phyloP scores from a whole-genome alignment of 805 yeast species.

The Candida silvicultrix region DNA sequence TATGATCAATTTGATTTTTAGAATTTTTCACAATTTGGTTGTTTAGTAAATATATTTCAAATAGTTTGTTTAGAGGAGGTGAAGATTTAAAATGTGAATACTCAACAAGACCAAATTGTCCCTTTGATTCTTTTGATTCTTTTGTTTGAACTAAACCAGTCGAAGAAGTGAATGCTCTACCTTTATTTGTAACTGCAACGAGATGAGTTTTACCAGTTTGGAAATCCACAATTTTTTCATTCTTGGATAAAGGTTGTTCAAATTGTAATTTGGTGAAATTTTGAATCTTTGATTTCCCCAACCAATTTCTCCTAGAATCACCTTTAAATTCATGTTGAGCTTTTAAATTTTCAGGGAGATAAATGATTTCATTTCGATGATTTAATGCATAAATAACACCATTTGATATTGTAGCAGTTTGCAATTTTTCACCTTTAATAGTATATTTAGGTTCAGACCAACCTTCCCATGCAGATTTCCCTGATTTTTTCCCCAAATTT shows the following conservation, averaged over 20 bases:
- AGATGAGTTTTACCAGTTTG: conserved; percentile 65
- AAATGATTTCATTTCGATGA: conserved; percentile 25
- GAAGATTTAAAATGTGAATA: conserved; percentile 58
- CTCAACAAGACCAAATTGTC: conserved; percentile 81
- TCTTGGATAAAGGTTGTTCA: conserved; percentile 19
- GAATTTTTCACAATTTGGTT: conserved; percentile 26
- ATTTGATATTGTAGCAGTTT: conserved; percentile 42
- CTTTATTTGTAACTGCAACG: conserved; percentile 51
- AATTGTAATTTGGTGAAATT: conserved; percentile 7
- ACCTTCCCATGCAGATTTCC: not conserved
- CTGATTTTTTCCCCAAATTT: not conserved
- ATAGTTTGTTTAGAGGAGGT: conserved; percentile 41
- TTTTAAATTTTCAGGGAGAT: conserved; percentile 24
- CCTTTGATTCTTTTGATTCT: conserved; percentile 34
- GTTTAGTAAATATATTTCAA: conserved; percentile 54
- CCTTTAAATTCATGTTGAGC: conserved; percentile 9
- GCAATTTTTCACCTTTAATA: conserved; percentile 41
- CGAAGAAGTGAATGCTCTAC: conserved; percentile 56
- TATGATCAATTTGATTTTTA: conserved; percentile 13
- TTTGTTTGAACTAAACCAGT: conserved; percentile 37
- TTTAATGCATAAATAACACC: conserved; percentile 46
- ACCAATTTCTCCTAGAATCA: conserved; percentile 8
- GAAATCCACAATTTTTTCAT: conserved; percentile 46
- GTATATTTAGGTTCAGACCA: conserved; percentile 26
- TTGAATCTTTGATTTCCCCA: conserved; percentile 3